Evolutionary conservation across 2,329 filamentous ascomycete genomes (phyloP).

Genomic region (Phaeosphaeriaceae sp.): DNA sequence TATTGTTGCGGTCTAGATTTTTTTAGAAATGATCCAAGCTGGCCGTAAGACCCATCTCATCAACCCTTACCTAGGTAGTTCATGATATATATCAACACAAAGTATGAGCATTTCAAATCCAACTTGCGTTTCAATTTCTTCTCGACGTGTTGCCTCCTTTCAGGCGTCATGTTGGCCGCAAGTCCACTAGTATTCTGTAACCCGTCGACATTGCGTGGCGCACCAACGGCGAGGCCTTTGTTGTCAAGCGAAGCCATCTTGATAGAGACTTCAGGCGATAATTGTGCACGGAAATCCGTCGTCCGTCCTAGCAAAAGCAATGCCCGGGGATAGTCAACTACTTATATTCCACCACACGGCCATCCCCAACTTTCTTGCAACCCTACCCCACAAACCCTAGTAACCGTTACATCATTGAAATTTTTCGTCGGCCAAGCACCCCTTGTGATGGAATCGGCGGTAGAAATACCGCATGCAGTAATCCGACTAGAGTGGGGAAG

Average conservation of each 20-base stretch:
- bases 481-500: background rate
- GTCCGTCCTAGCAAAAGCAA: background rate
- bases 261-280: background rate
- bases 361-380: background rate
- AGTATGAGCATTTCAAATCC: constrained; percentile 39
- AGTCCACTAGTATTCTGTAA: constrained; percentile 5
- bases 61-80: constrained; percentile 32
- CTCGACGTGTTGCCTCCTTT: constrained; percentile 39
- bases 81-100: constrained; percentile 48
- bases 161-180: constrained; percentile 36
- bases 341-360: background rate
- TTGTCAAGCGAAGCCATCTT: background rate
- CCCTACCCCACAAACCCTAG: background rate
- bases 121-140: constrained; percentile 45
- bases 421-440: background rate
- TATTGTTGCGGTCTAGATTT: constrained; percentile 34
- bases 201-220: background rate
- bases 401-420: background rate
- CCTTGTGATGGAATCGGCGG: background rate
- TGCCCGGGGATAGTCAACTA: background rate
- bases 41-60: background rate
- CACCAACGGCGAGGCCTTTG: background rate
- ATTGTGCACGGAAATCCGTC: background rate
- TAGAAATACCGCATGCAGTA: background rate
- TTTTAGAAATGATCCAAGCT: constrained; percentile 6